Evolutionary conservation across 2,329 filamentous ascomycete genomes (phyloP).

Genomic region (Fusarium pseudocircinatum): DNA sequence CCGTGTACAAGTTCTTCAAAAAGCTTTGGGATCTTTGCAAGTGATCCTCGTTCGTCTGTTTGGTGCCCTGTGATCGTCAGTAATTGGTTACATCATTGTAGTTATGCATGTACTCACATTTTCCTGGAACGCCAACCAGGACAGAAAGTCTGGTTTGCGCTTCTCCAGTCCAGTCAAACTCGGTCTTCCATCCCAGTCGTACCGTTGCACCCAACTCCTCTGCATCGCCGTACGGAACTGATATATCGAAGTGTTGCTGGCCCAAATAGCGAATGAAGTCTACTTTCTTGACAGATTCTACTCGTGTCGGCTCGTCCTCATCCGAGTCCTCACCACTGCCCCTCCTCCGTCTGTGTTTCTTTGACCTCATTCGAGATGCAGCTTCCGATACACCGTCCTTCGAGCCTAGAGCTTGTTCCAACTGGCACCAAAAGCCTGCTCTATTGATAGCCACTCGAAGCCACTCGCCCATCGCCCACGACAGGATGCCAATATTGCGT

Average conservation of each 20-base stretch:
- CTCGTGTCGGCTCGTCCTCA: slow-evolving; percentile 3
- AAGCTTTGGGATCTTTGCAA: slow-evolving; percentile 67
- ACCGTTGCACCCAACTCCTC: slow-evolving; percentile 53
- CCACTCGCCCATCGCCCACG: slow-evolving; percentile 77
- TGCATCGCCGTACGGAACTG: slow-evolving; percentile 47
- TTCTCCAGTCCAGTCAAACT: slow-evolving; percentile 79
- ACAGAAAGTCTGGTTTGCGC: slow-evolving; percentile 67
- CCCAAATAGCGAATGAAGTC: slow-evolving; percentile 66
- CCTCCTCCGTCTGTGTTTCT: slow-evolving; percentile 37
- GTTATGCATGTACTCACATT: slow-evolving; percentile 63
- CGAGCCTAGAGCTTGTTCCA: slow-evolving; percentile 58
- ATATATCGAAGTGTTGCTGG: slow-evolving; percentile 58
- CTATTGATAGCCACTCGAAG: slow-evolving; percentile 67
- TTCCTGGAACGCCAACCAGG: slow-evolving; percentile 65
- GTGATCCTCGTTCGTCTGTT: slow-evolving; percentile 63
- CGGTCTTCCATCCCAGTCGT: slow-evolving; percentile 69
- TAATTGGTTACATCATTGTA: neutral
- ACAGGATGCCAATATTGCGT: slow-evolving; percentile 67
- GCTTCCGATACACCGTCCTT: slow-evolving; percentile 44
- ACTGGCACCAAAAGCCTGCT: slow-evolving; percentile 69
- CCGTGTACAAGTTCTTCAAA: slow-evolving; percentile 68
- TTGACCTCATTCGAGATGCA: slow-evolving; percentile 37
- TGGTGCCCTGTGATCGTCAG: slow-evolving; percentile 62
- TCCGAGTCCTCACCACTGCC: slow-evolving; percentile 38
- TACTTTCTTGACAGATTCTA: slow-evolving; percentile 37